Percentiles rank a stretch among this genome's conserved stretches.
Evolutionary conservation across 192 early-diverging fungal genomes (phyloP).

Genomic region (Mortierella claussenii): DNA sequence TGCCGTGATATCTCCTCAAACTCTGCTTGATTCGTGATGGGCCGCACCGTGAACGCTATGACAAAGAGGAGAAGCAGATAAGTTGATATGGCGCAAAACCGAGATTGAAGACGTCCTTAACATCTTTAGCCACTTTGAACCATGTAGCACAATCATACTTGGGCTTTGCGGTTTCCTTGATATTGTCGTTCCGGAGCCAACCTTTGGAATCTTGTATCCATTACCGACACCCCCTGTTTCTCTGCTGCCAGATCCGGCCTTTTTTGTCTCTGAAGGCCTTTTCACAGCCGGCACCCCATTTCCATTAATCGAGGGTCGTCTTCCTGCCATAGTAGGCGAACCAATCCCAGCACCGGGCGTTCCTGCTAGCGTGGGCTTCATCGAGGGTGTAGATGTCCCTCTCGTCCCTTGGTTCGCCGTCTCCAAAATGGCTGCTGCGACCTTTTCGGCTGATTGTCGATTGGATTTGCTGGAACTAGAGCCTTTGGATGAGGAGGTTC

Average conservation of each 20-base stretch:
- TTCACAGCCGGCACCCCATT: constrained; percentile 17
- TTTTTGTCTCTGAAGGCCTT: constrained; percentile 28
- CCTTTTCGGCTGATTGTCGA: constrained; percentile 24
- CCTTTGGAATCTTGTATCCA: constrained; percentile 49
- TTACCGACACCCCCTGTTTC: constrained; percentile 30
- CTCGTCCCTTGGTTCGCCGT: constrained; percentile 29
- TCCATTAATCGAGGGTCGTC: constrained; percentile 35
- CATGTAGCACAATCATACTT: constrained; percentile 6
- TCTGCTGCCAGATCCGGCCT: constrained; percentile 13
- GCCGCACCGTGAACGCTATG: constrained; percentile 26
- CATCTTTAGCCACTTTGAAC: background rate
- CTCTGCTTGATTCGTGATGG: constrained; percentile 41
- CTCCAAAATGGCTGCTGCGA: constrained; percentile 32
- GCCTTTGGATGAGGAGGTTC: constrained; percentile 6
- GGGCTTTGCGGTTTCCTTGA: constrained; percentile 40
- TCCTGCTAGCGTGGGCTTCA: constrained; percentile 16
- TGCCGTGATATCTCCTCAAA: constrained; percentile 33
- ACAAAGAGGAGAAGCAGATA: constrained; percentile 1
- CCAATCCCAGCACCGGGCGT: constrained; percentile 14
- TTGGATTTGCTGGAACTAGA: constrained; percentile 16
- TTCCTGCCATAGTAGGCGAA: constrained; percentile 29
- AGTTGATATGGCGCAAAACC: background rate
- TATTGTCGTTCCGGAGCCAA: constrained; percentile 23
- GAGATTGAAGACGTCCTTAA: background rate
- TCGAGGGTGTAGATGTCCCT: constrained; percentile 21